Percentiles rank a stretch among this genome's conserved stretches.
These are phyloP conservation scores for Clarireedia monteithiana DNA, from an alignment of 2,329 filamentous ascomycete species.

Conservation along the genomic window DNA sequence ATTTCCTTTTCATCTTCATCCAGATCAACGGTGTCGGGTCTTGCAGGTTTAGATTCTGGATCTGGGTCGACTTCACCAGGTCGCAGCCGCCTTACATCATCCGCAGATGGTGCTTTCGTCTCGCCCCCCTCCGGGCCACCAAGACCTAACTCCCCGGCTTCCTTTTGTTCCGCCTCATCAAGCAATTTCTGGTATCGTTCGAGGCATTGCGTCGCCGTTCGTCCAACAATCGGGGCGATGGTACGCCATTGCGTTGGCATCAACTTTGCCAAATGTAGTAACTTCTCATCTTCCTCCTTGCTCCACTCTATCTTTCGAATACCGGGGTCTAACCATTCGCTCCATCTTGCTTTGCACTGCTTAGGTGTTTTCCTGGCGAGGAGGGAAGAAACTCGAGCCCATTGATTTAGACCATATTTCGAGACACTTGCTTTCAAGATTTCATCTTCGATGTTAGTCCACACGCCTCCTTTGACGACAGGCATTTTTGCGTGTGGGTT, in stretches of 20 bases:
- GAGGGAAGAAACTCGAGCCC: constrained; percentile 95
- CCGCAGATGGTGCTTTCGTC: constrained; percentile 77
- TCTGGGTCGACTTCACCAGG: constrained; percentile 97
- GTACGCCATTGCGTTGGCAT: constrained; percentile 99
- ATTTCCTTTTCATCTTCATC: constrained; percentile 99
- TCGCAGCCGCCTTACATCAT: constrained; percentile 80
- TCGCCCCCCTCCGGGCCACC: constrained; percentile 83
- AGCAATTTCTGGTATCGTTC: constrained; percentile 95
- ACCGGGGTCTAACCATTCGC: constrained; percentile 94
- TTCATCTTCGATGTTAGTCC: constrained; percentile 81
- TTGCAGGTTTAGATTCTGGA: constrained; percentile 89
- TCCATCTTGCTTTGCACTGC: constrained; percentile 98
- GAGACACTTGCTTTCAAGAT: constrained; percentile 85
- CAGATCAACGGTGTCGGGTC: constrained; percentile 93
- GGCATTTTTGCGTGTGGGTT: constrained; percentile 44
- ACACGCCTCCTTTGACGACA: constrained; percentile 67
- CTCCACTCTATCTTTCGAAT: constrained; percentile 99
- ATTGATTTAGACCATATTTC: constrained; percentile 94
- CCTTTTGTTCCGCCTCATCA: constrained; percentile 88
- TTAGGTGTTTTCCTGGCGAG: constrained; percentile 96
- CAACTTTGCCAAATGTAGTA: constrained; percentile 91
- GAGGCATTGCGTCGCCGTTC: constrained; percentile 93
- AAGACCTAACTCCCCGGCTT: constrained; percentile 72
- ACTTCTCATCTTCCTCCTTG: constrained; percentile 95
- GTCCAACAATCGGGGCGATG: constrained; percentile 91